These are phyloP conservation scores for Candida easanensis DNA, from an alignment of 805 yeast genomes.

Conservation along the genomic window DNA sequence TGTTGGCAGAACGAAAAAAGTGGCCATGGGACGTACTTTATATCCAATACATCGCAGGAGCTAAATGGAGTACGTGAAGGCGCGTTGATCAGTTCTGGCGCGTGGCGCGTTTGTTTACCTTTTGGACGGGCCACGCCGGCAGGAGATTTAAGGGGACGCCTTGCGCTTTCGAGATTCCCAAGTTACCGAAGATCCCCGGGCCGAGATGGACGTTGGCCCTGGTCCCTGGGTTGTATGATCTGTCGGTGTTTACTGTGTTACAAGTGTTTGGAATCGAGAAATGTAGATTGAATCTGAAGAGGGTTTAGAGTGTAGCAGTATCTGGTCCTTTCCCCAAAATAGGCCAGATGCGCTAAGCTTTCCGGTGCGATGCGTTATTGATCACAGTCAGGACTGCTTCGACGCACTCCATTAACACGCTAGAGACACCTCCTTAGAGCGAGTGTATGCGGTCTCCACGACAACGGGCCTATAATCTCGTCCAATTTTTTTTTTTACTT, in stretches of 20 bases:
- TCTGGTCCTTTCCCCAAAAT: too few species aligned
- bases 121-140: constrained; percentile 4
- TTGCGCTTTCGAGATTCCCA: neutral
- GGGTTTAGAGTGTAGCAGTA: too few species aligned
- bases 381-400: too few species aligned
- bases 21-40: neutral
- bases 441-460: neutral
- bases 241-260: too few species aligned
- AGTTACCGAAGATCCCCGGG: too few species aligned
- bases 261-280: too few species aligned
- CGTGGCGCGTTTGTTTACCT: constrained; percentile 15
- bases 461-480: neutral
- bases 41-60: constrained; percentile 7
- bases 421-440: too few species aligned
- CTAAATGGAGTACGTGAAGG: constrained; percentile 10
- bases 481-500: too few species aligned
- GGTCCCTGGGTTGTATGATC: neutral
- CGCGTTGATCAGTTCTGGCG: constrained; percentile 1
- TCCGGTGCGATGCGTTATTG: too few species aligned
- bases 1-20: neutral
- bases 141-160: neutral
- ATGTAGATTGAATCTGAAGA: too few species aligned
- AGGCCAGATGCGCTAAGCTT: too few species aligned
- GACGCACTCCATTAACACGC: neutral
- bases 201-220: too few species aligned